These are phyloP conservation scores for Sugiyamaella smithiae DNA, from an alignment of 805 yeast genomes.

Conservation along the genomic window DNA sequence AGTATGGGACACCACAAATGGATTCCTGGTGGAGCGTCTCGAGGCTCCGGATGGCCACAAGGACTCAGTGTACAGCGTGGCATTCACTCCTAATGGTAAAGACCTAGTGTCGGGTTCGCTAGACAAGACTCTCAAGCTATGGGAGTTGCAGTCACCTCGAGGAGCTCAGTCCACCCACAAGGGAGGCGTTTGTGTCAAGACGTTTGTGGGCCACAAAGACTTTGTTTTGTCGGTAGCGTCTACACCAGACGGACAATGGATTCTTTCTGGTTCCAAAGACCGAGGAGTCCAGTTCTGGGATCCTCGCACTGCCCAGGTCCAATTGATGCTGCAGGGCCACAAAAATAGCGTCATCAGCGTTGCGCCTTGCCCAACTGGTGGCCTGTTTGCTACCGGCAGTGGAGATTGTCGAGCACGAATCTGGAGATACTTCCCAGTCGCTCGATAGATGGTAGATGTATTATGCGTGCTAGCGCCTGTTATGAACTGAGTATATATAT, in stretches of 20 bases:
- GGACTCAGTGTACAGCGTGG: slow-evolving; percentile 93
- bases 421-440: slow-evolving; percentile 59
- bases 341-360: slow-evolving; percentile 93
- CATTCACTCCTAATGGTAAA: slow-evolving; percentile 85
- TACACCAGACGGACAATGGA: slow-evolving; percentile 88
- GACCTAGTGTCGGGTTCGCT: slow-evolving; percentile 93
- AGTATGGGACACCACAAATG: slow-evolving; percentile 94
- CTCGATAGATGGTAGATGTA: too few relatives aligned
- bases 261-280: slow-evolving; percentile 92
- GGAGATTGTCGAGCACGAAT: slow-evolving; percentile 98
- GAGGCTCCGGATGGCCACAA: slow-evolving; percentile 95
- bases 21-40: slow-evolving; percentile 85
- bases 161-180: slow-evolving; percentile 38
- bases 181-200: slow-evolving; percentile 68
- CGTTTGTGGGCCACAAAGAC: slow-evolving; percentile 94
- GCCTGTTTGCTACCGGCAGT: slow-evolving; percentile 93
- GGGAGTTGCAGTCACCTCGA: slow-evolving; percentile 70
- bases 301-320: slow-evolving; percentile 83
- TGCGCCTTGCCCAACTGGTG: slow-evolving; percentile 82
- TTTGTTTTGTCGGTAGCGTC: slow-evolving; percentile 92
- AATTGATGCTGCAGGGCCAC: slow-evolving; percentile 95
- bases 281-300: slow-evolving; percentile 98
- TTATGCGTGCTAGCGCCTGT: too few relatives aligned
- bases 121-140: slow-evolving; percentile 91
- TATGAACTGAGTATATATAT: too few relatives aligned